Evolutionary conservation across 1,284 basidiomycete genomes (phyloP), one percentile per base, ranked within the genome.

Genomic region (Kwoniella shivajii): DNA sequence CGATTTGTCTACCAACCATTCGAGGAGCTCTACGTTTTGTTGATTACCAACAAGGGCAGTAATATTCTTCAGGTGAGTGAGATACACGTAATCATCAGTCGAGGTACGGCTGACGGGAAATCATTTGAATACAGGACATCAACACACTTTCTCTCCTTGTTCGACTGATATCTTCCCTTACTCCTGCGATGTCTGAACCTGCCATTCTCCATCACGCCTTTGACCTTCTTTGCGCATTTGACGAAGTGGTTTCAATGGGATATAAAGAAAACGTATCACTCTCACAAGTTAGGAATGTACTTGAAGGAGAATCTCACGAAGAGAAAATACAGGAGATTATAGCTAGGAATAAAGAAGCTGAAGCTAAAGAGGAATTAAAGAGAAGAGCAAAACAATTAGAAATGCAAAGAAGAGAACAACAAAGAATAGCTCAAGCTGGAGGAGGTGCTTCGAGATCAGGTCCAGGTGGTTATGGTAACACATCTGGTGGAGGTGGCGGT

Each of bases 251-350:
- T 57, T 91, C 87, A 67, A 76, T 97, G 65, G 96, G 96, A 1
- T 98, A 95, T 80, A 83, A 93, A 71, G 96, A 99, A 79, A 88
- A 90, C 61, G 89, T 97, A 51, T 92, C 89, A 71, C 79, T 99
- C 46, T 86, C 89, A 76, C 94, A 98, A 78, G 90, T 99, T 43
- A 82, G 91, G 66, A 95, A 84, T 69, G 87, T 96, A 37, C 80
- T 99, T 65, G 96, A 98, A 82, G 98, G 97, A 88, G 96, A 99
- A 81, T 92, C 88, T 78, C 96, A 99, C 79, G 96, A 99, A 78
- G 96, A 99, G 81, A 98, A 97, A 82, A 98, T 99, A 63, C 94
- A 99, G 75, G 96, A 99, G 71, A 99, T 99, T 76, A 99, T 99
- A 68, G 90, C 93, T 20, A 83, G 89, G 86, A 99, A 99, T 83